phyloP scores from a whole-genome alignment of 306 rosid genomes.

The Cucumis melo region DNA sequence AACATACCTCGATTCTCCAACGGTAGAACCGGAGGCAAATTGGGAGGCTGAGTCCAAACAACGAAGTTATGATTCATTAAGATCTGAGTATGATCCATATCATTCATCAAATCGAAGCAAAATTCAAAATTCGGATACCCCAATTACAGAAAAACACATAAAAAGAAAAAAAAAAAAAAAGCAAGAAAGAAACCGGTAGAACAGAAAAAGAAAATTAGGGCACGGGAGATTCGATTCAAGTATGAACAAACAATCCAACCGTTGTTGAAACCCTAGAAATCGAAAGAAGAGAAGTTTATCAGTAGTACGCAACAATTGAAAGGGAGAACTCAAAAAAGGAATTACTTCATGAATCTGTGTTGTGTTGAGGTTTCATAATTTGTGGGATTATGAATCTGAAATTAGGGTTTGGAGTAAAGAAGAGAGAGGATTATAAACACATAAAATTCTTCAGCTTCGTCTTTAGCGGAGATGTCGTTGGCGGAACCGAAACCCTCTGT shows the following conservation, averaged over 20 bases:
- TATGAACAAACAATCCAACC: neutral
- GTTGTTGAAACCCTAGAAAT: constrained; percentile 5
- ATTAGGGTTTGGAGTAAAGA: neutral
- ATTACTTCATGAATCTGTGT: neutral
- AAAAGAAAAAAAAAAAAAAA: neutral
- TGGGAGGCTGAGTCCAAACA: constrained; percentile 19
- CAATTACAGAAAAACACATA: neutral
- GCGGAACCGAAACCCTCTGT: neutral
- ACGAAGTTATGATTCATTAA: constrained; percentile 21
- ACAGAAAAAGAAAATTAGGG: neutral
- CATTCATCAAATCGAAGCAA: constrained; percentile 12
- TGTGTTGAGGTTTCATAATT: neutral
- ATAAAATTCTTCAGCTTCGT: neutral
- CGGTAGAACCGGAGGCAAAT: constrained; percentile 5
- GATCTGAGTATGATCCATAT: constrained; percentile 25
- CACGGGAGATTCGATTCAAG: neutral
- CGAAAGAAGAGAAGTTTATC: neutral
- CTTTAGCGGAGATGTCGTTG: neutral
- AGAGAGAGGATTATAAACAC: neutral
- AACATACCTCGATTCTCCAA: constrained; percentile 13
- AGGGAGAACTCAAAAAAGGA: neutral
- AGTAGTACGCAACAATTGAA: neutral
- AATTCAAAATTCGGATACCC: neutral
- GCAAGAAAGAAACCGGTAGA: neutral
- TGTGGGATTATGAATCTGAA: neutral